Base-by-base conservation (phyloP, 2,329 filamentous ascomycete genomes). In the Colletotrichum aenigma region DNA sequence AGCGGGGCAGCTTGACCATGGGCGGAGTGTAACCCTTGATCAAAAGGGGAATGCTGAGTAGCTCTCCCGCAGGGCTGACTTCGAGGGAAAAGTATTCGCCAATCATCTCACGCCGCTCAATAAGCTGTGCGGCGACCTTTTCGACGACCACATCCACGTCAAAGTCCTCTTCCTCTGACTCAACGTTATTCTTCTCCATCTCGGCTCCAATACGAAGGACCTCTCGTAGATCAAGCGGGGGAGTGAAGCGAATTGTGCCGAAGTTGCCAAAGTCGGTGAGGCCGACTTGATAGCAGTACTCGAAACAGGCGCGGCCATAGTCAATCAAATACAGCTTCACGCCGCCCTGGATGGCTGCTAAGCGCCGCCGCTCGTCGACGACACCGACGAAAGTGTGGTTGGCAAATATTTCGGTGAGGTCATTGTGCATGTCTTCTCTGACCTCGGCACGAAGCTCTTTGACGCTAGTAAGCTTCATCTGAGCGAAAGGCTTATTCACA, bases 201-300 rank as follows among this genome's bases (percentile, higher is more conserved):
- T 94, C 91, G 2, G 93, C 95, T 2, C 93, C 96, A 56, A 98
- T 90, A 15, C 87, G 86, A 16, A 99, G 88, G 7, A 98, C 84
- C 72, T 94, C 91, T 6, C 88, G 86, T 7, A 99, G 86, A 74
- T 92, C 88, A 1, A 98, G 89, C 0, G 95, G 90, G 3, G 95
- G 94, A 65, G 92, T 91, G 80, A 99, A 95, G 13, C 91, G 92
- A 74, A 99, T 96, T 26, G 89, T 85, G 4, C 97, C 97, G 81
- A 98, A 98, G 82, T 99, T 99, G 3, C 94, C 95, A 85, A 99
- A 99, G 81, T 99, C 96, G 0, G 96, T 98, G 43, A 99, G 90
- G 0, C 96, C 96, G 24, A 98, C 87, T 85, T 99, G 97, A 86
- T 99, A 99, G 83, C 98, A 97, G 83, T 96, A 97, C 80, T 98